Percentiles rank a stretch among this genome's conserved stretches.
Evolutionary conservation across 106 monocot genomes (phyloP).

Genomic region (Xerophyta viscosa): DNA sequence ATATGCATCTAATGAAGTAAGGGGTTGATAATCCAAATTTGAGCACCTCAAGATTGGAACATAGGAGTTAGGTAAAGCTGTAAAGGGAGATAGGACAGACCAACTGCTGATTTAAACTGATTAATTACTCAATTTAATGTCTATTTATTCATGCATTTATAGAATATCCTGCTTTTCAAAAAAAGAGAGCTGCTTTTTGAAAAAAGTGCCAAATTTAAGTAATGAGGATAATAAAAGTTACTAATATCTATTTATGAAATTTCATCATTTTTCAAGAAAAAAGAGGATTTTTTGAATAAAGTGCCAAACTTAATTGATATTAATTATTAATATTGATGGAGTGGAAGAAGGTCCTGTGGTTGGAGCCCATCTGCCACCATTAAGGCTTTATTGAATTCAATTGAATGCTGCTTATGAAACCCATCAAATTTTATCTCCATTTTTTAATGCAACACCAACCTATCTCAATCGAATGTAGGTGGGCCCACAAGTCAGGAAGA

Average conservation of each 20-base stretch:
- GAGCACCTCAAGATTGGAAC: background rate
- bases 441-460: background rate
- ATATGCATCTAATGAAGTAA: no score
- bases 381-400: background rate
- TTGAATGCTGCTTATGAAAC: background rate
- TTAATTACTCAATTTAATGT: background rate
- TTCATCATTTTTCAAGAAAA: background rate
- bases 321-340: no score
- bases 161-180: no score
- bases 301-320: no score
- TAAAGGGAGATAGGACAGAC: background rate
- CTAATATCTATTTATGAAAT: background rate
- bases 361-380: background rate
- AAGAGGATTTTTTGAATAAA: background rate
- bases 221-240: no score
- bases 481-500: no score
- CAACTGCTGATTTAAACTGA: background rate
- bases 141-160: no score
- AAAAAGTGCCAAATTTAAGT: no score
- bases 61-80: conserved; percentile 4
- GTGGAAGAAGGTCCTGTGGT: background rate
- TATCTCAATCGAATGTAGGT: no score
- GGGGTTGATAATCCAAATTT: no score
- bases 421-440: background rate
- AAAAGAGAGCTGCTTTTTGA: no score